phyloP scores from a whole-genome alignment of 139 green algal genomes.

The Coelastrella sp. region DNA sequence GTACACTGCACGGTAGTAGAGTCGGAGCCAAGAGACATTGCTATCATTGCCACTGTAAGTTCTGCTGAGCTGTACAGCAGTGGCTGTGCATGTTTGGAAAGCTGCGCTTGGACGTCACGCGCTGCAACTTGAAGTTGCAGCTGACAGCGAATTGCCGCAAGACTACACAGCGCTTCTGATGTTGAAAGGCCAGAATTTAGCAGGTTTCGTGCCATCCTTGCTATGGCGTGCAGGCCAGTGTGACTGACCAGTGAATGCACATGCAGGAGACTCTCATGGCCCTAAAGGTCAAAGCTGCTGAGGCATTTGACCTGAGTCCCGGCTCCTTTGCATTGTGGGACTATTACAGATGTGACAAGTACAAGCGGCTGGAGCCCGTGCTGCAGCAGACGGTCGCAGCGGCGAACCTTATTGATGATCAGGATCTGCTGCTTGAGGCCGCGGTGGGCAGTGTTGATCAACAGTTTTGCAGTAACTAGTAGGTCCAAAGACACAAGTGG shows the following conservation, averaged over 20 bases:
- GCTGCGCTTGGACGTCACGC: not conserved
- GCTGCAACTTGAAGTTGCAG: not conserved
- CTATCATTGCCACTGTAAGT: not conserved
- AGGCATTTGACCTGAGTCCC: not conserved
- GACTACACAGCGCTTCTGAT: too few relatives aligned
- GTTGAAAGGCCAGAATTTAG: too few relatives aligned
- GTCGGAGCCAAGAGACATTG: too few relatives aligned
- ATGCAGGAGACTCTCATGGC: too few relatives aligned
- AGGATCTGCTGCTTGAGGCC: not conserved
- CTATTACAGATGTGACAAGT: not conserved
- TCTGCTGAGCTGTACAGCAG: not conserved
- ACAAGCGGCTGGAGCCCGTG: not conserved
- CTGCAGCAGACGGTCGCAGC: not conserved
- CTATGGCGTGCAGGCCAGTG: too few relatives aligned
- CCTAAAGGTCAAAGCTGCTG: not conserved
- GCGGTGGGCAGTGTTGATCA: not conserved
- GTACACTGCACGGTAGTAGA: too few relatives aligned
- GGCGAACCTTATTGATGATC: not conserved
- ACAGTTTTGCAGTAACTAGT: not conserved
- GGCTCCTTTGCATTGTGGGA: not conserved
- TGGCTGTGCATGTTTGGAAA: not conserved
- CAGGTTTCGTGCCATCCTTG: too few relatives aligned
- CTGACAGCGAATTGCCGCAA: not conserved
- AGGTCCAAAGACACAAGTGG: not conserved
- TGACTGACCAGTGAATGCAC: too few relatives aligned